These are phyloP conservation scores for Medicago arabica DNA, from an alignment of 306 rosid species.

Conservation along the genomic window DNA sequence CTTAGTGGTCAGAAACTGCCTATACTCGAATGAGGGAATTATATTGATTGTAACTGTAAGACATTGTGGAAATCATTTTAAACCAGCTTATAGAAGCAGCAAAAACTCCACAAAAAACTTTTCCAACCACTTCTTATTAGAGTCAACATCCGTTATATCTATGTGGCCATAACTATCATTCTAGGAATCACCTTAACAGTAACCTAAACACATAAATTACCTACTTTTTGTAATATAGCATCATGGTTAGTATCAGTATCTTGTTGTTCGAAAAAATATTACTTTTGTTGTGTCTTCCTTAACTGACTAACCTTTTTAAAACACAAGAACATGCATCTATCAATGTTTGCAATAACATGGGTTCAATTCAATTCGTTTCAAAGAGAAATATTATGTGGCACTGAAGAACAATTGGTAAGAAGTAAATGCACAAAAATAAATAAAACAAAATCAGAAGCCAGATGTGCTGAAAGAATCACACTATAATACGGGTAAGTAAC, in stretches of 20 bases:
- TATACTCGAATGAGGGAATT: neutral
- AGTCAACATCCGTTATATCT: neutral
- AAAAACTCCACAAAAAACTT: no score
- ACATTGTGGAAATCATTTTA: neutral
- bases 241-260: neutral
- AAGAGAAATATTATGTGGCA: constrained; percentile 16
- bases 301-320: constrained; percentile 11
- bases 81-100: neutral
- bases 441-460: constrained; percentile 11
- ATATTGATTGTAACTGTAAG: neutral
- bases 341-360: neutral
- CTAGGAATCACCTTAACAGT: neutral
- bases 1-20: neutral
- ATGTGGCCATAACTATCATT: neutral
- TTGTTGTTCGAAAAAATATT: no score
- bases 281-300: neutral
- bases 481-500: constrained; percentile 17
- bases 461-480: neutral
- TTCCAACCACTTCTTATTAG: neutral
- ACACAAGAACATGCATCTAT: constrained; percentile 15
- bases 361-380: constrained; percentile 21
- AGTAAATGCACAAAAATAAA: neutral
- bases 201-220: neutral
- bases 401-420: neutral
- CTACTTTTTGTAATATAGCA: neutral